Evolutionary conservation across 1,284 basidiomycete species (phyloP).

Genomic region (Cutaneotrichosporon mucoides): DNA sequence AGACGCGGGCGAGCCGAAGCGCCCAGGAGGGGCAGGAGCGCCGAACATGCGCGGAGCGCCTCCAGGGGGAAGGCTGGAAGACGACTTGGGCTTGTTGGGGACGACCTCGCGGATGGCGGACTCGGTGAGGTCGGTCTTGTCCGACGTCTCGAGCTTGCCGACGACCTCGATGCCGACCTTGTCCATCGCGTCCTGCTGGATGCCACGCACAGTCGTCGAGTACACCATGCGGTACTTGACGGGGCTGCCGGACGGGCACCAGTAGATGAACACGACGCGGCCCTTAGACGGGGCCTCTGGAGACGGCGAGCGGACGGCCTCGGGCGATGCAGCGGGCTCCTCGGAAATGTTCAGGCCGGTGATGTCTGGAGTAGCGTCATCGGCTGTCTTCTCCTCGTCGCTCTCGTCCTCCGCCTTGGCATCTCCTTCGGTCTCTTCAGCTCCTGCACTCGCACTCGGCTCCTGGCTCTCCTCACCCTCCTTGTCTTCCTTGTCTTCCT

Average conservation of each 20-base stretch:
- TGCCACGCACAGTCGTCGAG: conserved; percentile 61
- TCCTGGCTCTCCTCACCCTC: conserved; percentile 12
- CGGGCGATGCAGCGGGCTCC: conserved; percentile 1
- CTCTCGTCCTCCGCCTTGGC: conserved; percentile 7
- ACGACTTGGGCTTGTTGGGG: conserved; percentile 5
- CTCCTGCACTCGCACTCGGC: background rate
- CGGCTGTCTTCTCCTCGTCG: conserved; percentile 6
- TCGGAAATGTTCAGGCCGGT: conserved; percentile 9
- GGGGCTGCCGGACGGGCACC: conserved; percentile 71
- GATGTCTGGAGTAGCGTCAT: conserved; percentile 4
- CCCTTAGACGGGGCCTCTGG: conserved; percentile 29
- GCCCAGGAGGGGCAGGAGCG: conserved; percentile 19
- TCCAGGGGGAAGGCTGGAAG: conserved; percentile 6
- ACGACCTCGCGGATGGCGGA: conserved; percentile 56
- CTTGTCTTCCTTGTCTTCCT: conserved; percentile 7
- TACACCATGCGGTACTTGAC: conserved; percentile 83
- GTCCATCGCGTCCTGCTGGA: conserved; percentile 58
- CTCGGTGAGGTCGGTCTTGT: conserved; percentile 67
- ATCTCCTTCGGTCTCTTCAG: background rate
- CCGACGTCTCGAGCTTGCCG: conserved; percentile 68
- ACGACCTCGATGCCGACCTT: conserved; percentile 51
- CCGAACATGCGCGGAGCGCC: conserved; percentile 10
- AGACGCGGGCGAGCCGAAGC: conserved; percentile 19
- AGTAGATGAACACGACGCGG: conserved; percentile 73
- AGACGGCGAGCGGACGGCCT: conserved; percentile 7